Evolutionary conservation across 192 early-diverging fungal species (phyloP).

Genomic region (Phlyctochytrium bullatum): DNA sequence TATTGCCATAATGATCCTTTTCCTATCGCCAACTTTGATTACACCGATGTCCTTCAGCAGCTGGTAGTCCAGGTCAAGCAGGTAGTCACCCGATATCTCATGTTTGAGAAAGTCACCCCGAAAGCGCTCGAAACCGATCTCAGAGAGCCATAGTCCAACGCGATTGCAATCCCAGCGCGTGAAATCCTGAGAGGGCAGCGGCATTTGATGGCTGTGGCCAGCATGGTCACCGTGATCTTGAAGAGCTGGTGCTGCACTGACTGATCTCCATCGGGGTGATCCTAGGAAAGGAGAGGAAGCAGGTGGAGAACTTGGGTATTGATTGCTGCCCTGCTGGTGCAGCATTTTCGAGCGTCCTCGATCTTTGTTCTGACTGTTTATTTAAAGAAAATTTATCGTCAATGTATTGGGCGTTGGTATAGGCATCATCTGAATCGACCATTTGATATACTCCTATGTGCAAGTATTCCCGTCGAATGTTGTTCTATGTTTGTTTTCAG

Average conservation of each 20-base stretch:
- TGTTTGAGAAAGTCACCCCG: constrained; percentile 55
- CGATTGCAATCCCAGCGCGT: constrained; percentile 23
- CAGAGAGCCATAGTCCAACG: constrained; percentile 34
- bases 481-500: too few relatives aligned
- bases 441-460: too few relatives aligned
- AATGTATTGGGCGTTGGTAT: too few relatives aligned
- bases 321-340: too few relatives aligned
- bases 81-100: constrained; percentile 74
- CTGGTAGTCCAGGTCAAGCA: constrained; percentile 81
- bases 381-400: too few relatives aligned
- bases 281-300: background rate
- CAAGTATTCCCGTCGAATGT: too few relatives aligned
- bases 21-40: constrained; percentile 76
- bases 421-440: too few relatives aligned
- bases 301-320: too few relatives aligned
- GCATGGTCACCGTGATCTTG: constrained; percentile 1
- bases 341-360: too few relatives aligned
- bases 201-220: background rate
- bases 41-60: constrained; percentile 81
- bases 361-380: too few relatives aligned
- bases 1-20: constrained; percentile 74
- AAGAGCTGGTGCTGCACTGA: background rate
- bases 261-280: background rate
- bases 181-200: constrained; percentile 6
- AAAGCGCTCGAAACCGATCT: constrained; percentile 30